Base-by-base conservation (phyloP, 176 grass and related monocot species). In the Triticum turgidum region DNA sequence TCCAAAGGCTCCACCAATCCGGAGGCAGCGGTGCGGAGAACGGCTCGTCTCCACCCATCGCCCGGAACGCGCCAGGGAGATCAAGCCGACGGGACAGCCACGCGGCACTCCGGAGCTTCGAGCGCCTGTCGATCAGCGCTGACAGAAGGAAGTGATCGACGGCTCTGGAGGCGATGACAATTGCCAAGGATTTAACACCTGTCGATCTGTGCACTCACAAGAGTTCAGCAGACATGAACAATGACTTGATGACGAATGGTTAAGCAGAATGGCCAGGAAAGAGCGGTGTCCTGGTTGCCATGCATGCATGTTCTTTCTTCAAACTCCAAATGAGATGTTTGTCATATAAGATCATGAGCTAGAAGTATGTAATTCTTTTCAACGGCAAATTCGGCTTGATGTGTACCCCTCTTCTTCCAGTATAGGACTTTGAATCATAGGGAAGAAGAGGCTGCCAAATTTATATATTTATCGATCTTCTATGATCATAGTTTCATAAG, bases 1-100 rank as follows among this genome's bases (percentile, higher is more conserved):
- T 74, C 9, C 93, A 98, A 70, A 86, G 91, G 85, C 89, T 90
- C 51, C 95, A 95, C 83, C 95, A 90, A 41, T 87, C 93, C 18
- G 91, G 87, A 15, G 76, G 72, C 61, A 22, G 74, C 7, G 89
- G 41, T 93, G 58, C 78, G 12, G 89, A 98, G 44, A 90, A 89
- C 11, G 86, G 89, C 76, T 80, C 87, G 20, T 97, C 81, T 78
- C 89, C 92, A 29, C 86, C 89, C 1, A 18, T 88, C 6, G 69
- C 91, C 10, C 76, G 82, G 45, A 72, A 80, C 30, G 13, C 61
- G 0, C 24, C 39, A 33, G 33, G 41, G 22, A 77, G 61, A 63
- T 2, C 72, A 13, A 42, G 62, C 71, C 45, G 92, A 24, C 89
- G 85, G n/a, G 93, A 84, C 37, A 83, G 25, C 63, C 63, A 81